Base-by-base conservation (phyloP, 208 protist genomes). In the Leishmania tarentolae region DNA sequence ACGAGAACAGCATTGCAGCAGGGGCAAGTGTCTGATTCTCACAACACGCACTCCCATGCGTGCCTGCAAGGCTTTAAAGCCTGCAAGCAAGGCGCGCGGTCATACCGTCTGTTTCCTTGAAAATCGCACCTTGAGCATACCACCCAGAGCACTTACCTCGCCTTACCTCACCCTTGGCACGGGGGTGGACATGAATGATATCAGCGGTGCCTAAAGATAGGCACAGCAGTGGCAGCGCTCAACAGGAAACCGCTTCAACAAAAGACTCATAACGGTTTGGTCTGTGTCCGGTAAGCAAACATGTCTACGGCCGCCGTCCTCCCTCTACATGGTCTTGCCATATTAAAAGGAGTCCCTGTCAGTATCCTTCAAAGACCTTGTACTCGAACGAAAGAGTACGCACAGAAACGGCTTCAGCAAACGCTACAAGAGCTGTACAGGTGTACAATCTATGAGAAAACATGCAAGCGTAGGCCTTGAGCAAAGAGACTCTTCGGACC, bases 361-460 rank as follows among this genome's bases (percentile, higher is more conserved):
- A 52, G 19, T 13, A 24, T 53, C 40, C 68, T 53, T 17, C 24
- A 44, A 19, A 35, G 11, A 44, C 2, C 68, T 15, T 17, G 21
- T 31, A 44, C 35, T 47, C 7, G 65, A 73, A 24, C 47, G 61
- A 74, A 57, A 6, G 21, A 40, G 0, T 1, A 8, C 1, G 9
- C 21, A 44, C 28, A 57, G 8, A 15, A 66, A 78, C 71, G 28
- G 50, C 40, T 76, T 42, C 46, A 59, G 11, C 71, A 76, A 35
- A 46, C 5, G 13, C 31, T 46, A 56, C 42, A 31, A 61, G 19
- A 59, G 28, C 15, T 61, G 71, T 42, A n/a, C 50, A 76, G 71
- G 31, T 28, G 50, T 76, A 50, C 47, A n/a, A 24, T 76, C 47
- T 61, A 76, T 61, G 47, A 75, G 46, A 59, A 74, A 61, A 40